Evolutionary conservation across 768 basidiomycete species (phyloP), one percentile per base, ranked within the genome.

Genomic region (Lentinula detonsa): DNA sequence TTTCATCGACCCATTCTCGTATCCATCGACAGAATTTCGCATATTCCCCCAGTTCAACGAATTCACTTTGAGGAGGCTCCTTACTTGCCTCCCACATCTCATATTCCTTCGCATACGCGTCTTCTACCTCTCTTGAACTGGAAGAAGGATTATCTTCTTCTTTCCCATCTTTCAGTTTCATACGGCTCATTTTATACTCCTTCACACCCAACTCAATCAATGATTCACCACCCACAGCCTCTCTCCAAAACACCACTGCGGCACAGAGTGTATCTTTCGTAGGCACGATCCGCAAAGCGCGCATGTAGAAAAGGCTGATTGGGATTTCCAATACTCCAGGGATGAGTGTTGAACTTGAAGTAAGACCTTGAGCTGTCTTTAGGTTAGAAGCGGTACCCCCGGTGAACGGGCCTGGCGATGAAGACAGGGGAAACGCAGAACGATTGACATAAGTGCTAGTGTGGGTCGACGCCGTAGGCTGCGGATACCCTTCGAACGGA

Each of bases 171-270:
- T 23, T n/a, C 56, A 4, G 18, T 18, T n/a, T 9, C 13, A 13
- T 46, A 16, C 6, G 33, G 13, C 23, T 49, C 28, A 13, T 39
- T n/a, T 56, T 21, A 43, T 56, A 56, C 3, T 45, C 40, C 21
- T 23, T 56, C 34, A 56, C 18, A 16, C 55, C 40, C 5, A 56
- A 15, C 13, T 59, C 57, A 33, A 42, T 28, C n/a, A 59, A 23
- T 28, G 57, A 33, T 33, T 46, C 45, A 3, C 57, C 48, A 21
- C 57, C 57, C 34, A 50, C 57, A 13, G 48, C 57, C 46, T 59
- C 57, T 59, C 18, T 50, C 57, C 57, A 59, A 37, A 59, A 50
- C n/a, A 59, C 57, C 13, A 59, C 33, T 5, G 57, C 57, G n/a
- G 57, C 57, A 31, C 45, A 46, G 33, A 59, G n/a, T 28, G 57